Base-by-base conservation (phyloP, 331 rosid species). In the Quercus tomentella region DNA sequence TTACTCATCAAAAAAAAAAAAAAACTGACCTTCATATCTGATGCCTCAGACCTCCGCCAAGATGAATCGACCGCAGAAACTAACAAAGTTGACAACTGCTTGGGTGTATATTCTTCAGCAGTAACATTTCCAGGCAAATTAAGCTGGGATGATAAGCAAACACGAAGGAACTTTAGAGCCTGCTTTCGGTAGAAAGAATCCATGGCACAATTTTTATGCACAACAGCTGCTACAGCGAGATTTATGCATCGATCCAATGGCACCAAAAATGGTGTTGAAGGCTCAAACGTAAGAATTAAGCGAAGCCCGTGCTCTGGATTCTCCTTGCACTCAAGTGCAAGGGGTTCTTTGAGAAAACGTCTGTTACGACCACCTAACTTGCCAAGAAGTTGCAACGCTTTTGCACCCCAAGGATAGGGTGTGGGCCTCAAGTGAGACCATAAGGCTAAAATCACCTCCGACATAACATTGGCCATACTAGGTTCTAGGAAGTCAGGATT, bases 401-500 rank as follows among this genome's bases (percentile, higher is more conserved):
- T 96, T 49, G 98, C 96, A 76, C 98, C 99, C 99, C 98, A 91
- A 58, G 88, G 85, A 88, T 90, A 93, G 61, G 99, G 93, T 77
- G 89, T 80, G 71, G 98, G 99, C 85, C 91, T 90, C 85, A 93
- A 86, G 86, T 96, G 98, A 69, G 98, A 94, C 98, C 98, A 94
- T 73, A 94, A 83, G 81, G 93, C 96, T 77, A 94, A 89, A 84
- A 91, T 93, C 82, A 96, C 97, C 73, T 91, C 97, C 43, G 98
- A 91, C 92, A 90, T 92, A 66, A 96, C 97, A 87, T 69, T 93
- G n/a, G 99, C 99, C 99, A 96, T 96, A 79, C 97, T 93, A 7
- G 98, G 99, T 85, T 96, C 99, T 73, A 96, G 91, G 82, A 96
- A 96, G 84, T 96, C 99, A 66, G 99, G 99, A 85, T 94, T 94